Evolutionary conservation across 2,329 filamentous ascomycete genomes (phyloP), one percentile per base, ranked within the genome.

Genomic region (Fusarium pseudonygamai): DNA sequence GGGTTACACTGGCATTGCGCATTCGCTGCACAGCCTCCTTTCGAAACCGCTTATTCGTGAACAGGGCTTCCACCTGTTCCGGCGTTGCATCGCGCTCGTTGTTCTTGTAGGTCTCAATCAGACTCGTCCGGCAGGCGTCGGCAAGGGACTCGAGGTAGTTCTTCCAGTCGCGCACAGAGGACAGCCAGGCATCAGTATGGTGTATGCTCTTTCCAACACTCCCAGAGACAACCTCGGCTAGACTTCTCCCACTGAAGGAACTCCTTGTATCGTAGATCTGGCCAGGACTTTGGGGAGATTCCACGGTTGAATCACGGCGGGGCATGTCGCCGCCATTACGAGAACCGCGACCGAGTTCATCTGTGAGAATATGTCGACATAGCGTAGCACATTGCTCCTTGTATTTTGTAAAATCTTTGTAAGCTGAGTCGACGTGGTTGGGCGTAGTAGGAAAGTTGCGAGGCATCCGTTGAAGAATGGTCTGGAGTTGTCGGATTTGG

Each of bases 141-240:
- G 83, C 76, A 46, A 88, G 77, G 3, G 77, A 71, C 60, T 86
- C 83, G 26, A 87, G 79, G 42, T 82, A 82, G 3, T 75, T 73
- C 72, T 83, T 85, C 84, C 85, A 88, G 14, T 85, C 85, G 15
- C 81, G 80, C 47, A 88, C 81, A 3, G 81, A 80, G 20, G 76
- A 76, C 12, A 87, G 67, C 76, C 82, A 84, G 13, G 74, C 70
- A 43, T 83, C 83, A 12, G 69, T 76, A 14, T 76, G 68, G 8
- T 77, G 70, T 32, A 78, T 56, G 42, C 73, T 72, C 50, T 75
- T 78, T 16, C 55, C 39, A 1, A 71, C 74, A 26, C 74, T 78
- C 1, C 76, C 76, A 8, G 79, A 78, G 16, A 80, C 76, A 50
- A 79, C 77, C 24, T 84, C 81, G 8, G 77, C 75, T 1, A 83